phyloP scores from a whole-genome alignment of 371 early-diverging fungal genomes.

The Mucor irregularis region DNA sequence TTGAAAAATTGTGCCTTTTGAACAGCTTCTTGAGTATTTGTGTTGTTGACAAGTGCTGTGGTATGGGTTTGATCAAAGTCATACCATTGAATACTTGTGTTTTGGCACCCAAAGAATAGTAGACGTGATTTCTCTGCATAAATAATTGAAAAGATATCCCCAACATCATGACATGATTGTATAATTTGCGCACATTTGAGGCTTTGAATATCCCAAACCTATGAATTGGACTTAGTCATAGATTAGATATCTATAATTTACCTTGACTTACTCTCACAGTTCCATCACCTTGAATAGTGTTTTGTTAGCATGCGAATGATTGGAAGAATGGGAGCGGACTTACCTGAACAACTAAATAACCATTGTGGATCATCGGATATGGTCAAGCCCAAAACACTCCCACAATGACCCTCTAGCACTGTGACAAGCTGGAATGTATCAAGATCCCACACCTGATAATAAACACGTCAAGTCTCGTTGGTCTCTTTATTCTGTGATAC shows the following conservation, averaged over 20 bases:
- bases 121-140: conserved; percentile 53
- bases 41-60: conserved; percentile 8
- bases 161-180: conserved; percentile 73
- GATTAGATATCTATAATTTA: too few species aligned
- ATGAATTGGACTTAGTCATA: neutral
- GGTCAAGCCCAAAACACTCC: conserved; percentile 65
- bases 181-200: conserved; percentile 62
- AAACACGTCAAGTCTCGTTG: neutral
- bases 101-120: conserved; percentile 76
- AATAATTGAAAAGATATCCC: conserved; percentile 71
- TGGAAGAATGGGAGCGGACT: neutral
- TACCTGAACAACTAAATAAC: conserved; percentile 75
- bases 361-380: conserved; percentile 53
- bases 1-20: conserved; percentile 35
- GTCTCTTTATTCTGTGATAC: too few species aligned
- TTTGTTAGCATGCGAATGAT: too few species aligned
- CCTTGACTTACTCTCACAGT: conserved; percentile 59
- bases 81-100: conserved; percentile 80
- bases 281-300: conserved; percentile 56
- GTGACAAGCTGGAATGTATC: conserved; percentile 60
- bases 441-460: conserved; percentile 66
- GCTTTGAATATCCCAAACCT: conserved; percentile 68
- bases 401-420: conserved; percentile 65
- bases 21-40: neutral
- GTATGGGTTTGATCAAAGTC: conserved; percentile 54